Evolutionary conservation across 768 basidiomycete genomes (phyloP), one percentile per base, ranked within the genome.

Genomic region (Mycena vulgaris): DNA sequence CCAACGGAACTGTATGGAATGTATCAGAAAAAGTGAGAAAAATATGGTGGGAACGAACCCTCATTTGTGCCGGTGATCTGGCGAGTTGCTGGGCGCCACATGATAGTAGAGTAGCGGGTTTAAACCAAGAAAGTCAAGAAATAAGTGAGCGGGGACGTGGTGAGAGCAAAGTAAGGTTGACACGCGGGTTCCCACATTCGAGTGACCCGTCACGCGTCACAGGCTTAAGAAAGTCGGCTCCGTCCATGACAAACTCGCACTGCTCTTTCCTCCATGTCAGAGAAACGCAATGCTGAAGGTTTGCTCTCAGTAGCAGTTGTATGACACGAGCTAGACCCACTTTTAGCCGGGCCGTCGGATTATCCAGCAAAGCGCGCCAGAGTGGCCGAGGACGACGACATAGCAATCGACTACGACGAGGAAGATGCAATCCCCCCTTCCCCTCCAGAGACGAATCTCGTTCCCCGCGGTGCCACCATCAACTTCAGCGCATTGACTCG

Each of bases 21-120:
- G 60, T 63, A 60, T 57, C 68, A 66, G 47, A 71, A 49, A 42
- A 49, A 39, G 47, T 35, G 30, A 53, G 55, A 66, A 47, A n/a
- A 72, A 56, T 40, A 62, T 63, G 13, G 17, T 56, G 45, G n/a
- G 49, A 35, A 82, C 89, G 75, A 42, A 94, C 95, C 93, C 51
- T 97, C 96, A 75, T 98, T 98, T 25, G 96, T 97, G 66, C 96
- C 96, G 42, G 94, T 94, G 31, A 96, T 93, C 82, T 95, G 92
- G 74, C 91, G 91, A 66, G 95, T 95, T 71, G 95, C 93, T 65
- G 94, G 94, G 82, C 91, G 92, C 93, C 94, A 95, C 94, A 95
- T 95, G 72, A 76, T 81, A 75, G 56, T 68, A 73, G 78, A 81
- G 25, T 79, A 77, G 80, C 81, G 81, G 82, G 82, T 83, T 81